Base-by-base conservation (phyloP, 768 basidiomycete genomes). In the Lactarius hatsudake region DNA sequence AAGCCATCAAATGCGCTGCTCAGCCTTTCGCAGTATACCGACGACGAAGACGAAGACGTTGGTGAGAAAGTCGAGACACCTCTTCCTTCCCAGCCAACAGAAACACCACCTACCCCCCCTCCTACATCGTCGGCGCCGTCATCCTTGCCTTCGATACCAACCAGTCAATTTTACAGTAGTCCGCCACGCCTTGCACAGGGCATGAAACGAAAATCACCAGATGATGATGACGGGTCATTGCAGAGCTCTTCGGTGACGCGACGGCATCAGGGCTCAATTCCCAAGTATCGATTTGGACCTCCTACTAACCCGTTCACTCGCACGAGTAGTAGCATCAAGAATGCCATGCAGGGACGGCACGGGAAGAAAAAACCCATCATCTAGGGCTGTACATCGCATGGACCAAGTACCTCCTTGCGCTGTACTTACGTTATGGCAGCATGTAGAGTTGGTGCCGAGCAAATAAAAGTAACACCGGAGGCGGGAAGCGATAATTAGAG, bases 161-260 rank as follows among this genome's bases (percentile, higher is more conserved):
- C 68, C 23, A 45, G 15, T 23, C 59, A 30, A 36, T 66, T 70
- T 57, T 70, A 71, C 45, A 56, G 62, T 17, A 64, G 51, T 40
- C 32, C 63, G 30, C 13, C 61, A 51, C 51, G 13, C 13, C 51
- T 5, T 23, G 5, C 23, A 43, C 75, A 73, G 17, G 75, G 73
- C 63, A 78, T 68, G 71, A 82, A 82, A 68, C 79, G 82, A 45
- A 82, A 83, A 71, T 77, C 76, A 23, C 74, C 75, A 10, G 76
- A 76, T 45, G 69, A 70, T 13, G 77, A 76, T 45, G 75, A 75
- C 18, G 77, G 78, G 40, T 73, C 75, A 36, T 28, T 20, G 18
- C 59, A 61, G 10, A 53, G 45, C 63, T 36, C 53, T 42, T 48
- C 55, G 30, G 28, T 36, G 30, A n/a, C 34, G 42, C 53, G 56